Percentiles rank a stretch among this genome's conserved stretches.
These are phyloP conservation scores for Diphasiastrum complanatum DNA, from an alignment of 83 land plant genomes.

Conservation along the genomic window DNA sequence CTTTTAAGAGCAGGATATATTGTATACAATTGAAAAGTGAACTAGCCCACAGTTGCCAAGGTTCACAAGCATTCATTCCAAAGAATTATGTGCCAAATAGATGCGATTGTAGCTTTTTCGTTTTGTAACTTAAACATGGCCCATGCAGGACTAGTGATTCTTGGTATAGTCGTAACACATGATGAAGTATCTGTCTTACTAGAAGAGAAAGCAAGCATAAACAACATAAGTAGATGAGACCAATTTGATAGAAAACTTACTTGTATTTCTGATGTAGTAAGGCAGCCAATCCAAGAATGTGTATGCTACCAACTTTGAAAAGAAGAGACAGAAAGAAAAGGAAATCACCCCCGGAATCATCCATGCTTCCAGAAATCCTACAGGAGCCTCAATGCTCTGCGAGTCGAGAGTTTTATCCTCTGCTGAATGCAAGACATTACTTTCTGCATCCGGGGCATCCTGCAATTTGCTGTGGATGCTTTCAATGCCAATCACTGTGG, in stretches of 20 bases:
- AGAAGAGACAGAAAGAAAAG: conserved; percentile 21
- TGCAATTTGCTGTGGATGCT: neutral
- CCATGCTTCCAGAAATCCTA: conserved; percentile 17
- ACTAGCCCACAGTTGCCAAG: too few species aligned
- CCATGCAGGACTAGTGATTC: too few species aligned
- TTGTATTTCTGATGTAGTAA: conserved; percentile 20
- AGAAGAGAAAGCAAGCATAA: neutral
- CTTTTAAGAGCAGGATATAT: too few species aligned
- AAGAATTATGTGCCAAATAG: too few species aligned
- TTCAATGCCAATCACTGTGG: neutral
- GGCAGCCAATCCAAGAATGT: conserved; percentile 23
- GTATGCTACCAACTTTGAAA: conserved; percentile 16
- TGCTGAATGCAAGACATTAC: neutral
- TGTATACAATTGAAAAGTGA: too few species aligned
- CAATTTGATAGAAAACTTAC: neutral
- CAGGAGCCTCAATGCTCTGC: neutral
- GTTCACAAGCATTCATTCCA: too few species aligned
- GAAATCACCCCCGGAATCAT: conserved; percentile 17
- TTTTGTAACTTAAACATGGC: too few species aligned
- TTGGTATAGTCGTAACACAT: neutral
- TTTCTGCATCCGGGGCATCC: neutral
- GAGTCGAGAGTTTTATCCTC: neutral
- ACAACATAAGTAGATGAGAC: neutral
- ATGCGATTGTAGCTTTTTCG: too few species aligned
- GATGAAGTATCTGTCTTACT: neutral